Conservation (phyloP, 805 yeast genomes). For the Metschnikowia matae region DNA sequence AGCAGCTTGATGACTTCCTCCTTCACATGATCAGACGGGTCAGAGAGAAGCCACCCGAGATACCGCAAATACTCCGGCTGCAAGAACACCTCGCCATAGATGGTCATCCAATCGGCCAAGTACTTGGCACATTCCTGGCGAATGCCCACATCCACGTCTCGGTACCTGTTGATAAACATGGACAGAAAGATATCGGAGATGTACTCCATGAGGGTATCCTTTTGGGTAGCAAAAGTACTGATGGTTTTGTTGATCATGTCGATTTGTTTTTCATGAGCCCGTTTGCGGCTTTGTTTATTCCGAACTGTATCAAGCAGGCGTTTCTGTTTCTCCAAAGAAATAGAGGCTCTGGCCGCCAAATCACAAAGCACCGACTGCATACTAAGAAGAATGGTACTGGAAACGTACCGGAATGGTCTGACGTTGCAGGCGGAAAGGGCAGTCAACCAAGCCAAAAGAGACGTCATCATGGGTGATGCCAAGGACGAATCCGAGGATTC, state of each 20-base stretch:
- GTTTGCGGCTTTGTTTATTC: slow-evolving; percentile 25
- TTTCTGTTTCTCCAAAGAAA: slow-evolving; percentile 40
- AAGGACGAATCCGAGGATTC: slow-evolving; percentile 18
- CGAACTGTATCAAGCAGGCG: slow-evolving; percentile 36
- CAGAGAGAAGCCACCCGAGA: slow-evolving; percentile 84
- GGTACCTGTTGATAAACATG: slow-evolving; percentile 70
- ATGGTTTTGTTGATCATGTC: slow-evolving; percentile 44
- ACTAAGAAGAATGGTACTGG: slow-evolving; percentile 56
- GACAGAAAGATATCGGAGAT: slow-evolving; percentile 63
- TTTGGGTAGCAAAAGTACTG: slow-evolving; percentile 38
- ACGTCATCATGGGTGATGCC: slow-evolving; percentile 46
- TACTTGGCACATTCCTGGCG: slow-evolving; percentile 64
- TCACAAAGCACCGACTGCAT: slow-evolving; percentile 61
- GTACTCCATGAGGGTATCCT: slow-evolving; percentile 49
- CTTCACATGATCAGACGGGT: slow-evolving; percentile 57
- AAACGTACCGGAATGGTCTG: slow-evolving; percentile 64
- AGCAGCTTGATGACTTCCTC: slow-evolving; percentile 58
- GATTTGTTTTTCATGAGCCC: slow-evolving; percentile 39
- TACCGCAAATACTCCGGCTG: slow-evolving; percentile 69
- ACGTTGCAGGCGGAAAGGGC: slow-evolving; percentile 65
- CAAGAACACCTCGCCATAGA: slow-evolving; percentile 65
- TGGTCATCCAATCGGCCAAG: slow-evolving; percentile 69
- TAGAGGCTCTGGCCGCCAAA: slow-evolving; percentile 35
- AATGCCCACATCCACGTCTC: slow-evolving; percentile 71
- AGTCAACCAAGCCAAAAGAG: slow-evolving; percentile 69